Conservation (phyloP, 768 basidiomycete species). For the Boletus bicolor region DNA sequence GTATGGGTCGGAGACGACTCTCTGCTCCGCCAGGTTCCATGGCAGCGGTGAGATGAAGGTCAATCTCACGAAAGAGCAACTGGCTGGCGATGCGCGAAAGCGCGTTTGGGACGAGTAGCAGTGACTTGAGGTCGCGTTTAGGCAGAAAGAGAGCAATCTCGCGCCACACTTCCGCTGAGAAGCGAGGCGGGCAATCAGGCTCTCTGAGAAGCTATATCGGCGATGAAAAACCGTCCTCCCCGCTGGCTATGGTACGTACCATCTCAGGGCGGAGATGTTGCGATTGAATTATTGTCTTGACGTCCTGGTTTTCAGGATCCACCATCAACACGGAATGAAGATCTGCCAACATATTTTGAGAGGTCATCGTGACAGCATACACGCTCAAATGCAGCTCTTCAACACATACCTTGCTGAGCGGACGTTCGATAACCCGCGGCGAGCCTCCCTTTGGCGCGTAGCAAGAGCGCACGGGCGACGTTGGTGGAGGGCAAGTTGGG, state of each 20-base stretch:
- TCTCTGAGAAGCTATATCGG: slow-evolving; percentile 30
- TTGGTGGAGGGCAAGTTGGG: slow-evolving; percentile 49
- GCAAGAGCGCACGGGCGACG: slow-evolving; percentile 56
- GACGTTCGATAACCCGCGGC: slow-evolving; percentile 56
- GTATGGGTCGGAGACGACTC: slow-evolving; percentile 10
- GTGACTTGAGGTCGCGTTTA: slow-evolving; percentile 59
- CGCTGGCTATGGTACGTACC: slow-evolving; percentile 33
- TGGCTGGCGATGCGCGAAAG: slow-evolving; percentile 69
- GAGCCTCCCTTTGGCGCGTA: slow-evolving; percentile 67
- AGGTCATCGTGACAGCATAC: background rate
- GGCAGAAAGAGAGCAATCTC: slow-evolving; percentile 63
- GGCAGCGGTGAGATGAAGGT: slow-evolving; percentile 54
- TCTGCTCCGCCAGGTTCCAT: slow-evolving; percentile 24
- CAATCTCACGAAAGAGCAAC: slow-evolving; percentile 59
- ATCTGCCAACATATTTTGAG: slow-evolving; percentile 40
- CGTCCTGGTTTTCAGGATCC: slow-evolving; percentile 70
- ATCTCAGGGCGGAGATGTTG: slow-evolving; percentile 52
- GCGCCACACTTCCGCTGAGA: slow-evolving; percentile 71
- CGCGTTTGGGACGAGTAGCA: slow-evolving; percentile 61
- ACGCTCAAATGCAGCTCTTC: background rate
- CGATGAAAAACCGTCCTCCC: background rate
- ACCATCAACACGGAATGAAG: slow-evolving; percentile 59
- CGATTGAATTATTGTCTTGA: slow-evolving; percentile 56
- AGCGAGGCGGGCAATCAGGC: slow-evolving; percentile 46
- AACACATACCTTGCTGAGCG: slow-evolving; percentile 56